Conservation (phyloP, 2,329 filamentous ascomycete species). For the Alternaria postmessia region DNA sequence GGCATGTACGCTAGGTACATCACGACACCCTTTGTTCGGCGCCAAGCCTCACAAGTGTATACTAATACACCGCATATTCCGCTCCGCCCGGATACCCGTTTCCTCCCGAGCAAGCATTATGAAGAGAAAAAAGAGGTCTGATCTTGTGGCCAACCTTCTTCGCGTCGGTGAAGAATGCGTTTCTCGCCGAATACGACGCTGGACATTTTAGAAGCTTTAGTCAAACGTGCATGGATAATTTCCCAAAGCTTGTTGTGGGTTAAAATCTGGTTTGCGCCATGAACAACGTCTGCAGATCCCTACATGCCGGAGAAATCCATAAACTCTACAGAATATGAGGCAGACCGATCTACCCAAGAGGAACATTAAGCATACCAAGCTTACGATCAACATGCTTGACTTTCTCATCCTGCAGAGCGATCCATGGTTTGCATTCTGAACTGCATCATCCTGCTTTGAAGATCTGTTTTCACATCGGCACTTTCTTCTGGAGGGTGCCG, state of each 20-base stretch:
- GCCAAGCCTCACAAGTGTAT: constrained; percentile 17
- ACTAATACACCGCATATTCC: constrained; percentile 15
- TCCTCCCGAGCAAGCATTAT: not conserved
- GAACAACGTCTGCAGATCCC: constrained; percentile 1
- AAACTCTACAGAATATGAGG: not conserved
- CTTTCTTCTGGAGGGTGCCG: not conserved
- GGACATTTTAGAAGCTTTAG: not conserved
- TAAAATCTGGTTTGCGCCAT: not conserved
- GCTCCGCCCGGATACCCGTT: constrained; percentile 17
- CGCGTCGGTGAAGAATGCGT: not conserved
- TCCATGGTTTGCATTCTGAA: not conserved
- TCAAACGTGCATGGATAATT: not conserved
- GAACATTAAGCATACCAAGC: constrained; percentile 6
- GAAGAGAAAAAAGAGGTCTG: not conserved
- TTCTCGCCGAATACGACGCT: not conserved
- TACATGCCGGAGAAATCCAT: not conserved
- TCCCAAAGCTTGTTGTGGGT: not conserved
- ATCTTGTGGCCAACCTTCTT: not conserved
- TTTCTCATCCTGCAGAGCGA: not conserved
- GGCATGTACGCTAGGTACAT: constrained; percentile 10
- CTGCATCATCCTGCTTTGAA: not conserved
- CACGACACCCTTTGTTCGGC: constrained; percentile 4
- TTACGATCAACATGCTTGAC: constrained; percentile 1
- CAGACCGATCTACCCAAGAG: not conserved
- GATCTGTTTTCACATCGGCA: not conserved